Base-by-base conservation (phyloP, 2,329 filamentous ascomycete species). In the Clonostachys rosea region DNA sequence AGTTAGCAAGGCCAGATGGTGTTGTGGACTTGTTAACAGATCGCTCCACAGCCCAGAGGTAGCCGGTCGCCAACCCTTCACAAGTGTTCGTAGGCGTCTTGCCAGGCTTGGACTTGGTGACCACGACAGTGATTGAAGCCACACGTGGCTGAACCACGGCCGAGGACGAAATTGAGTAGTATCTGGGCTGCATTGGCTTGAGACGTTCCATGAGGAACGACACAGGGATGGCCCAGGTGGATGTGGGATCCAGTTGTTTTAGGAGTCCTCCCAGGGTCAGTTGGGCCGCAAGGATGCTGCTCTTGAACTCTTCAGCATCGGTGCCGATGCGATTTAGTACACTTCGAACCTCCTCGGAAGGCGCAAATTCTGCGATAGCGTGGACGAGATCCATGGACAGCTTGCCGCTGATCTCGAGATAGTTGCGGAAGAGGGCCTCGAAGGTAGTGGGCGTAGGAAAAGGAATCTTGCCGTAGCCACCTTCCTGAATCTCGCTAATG, bases 391-490 rank as follows among this genome's bases (percentile, higher is more conserved):
- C 69, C 6, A 86, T 92, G 49, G 94, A 99, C 30, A 99, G 88
- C 42, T 92, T 89, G 41, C 90, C 91, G 64, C 91, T 89, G 54
- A 96, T 94, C 71, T 99, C 95, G 76, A 99, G 87, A 70, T 99
- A 91, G 71, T 96, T 99, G 56, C 94, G 89, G 50, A 89, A 75
- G 53, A 92, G 89, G 49, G 92, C 87, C 69, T 97, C 92, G 68
- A 92, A 97, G 3, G 94, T 99, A 14, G 94, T 97, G 6, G 94
- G 94, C 6, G 91, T 91, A 17, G 95, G 95, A 75, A 99, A 66
- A 0, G 60, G 58, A 6, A 64, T 20, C 2, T 51, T 47, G 2
- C 47, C 43, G 58, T 60, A 64, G 6, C 49, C 20, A 5, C 18
- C 16, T 6, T 48, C 53, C 2, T 49, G 47, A 1, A 56, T 46